phyloP scores from a whole-genome alignment of 2,329 filamentous ascomycete genomes.

The Dichotomopilus funicola region DNA sequence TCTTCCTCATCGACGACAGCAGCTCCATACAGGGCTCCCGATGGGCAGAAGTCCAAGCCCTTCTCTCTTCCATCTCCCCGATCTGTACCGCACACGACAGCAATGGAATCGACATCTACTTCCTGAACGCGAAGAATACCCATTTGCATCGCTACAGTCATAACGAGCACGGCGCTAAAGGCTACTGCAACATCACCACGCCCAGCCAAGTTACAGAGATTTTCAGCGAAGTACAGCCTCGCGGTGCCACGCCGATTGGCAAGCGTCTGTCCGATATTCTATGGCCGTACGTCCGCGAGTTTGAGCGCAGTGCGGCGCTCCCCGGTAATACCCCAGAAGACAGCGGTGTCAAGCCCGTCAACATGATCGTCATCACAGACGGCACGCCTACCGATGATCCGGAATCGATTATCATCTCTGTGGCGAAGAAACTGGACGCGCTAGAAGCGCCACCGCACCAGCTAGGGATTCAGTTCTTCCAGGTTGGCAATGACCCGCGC shows the following conservation, averaged over 20 bases:
- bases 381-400: conserved; percentile 75
- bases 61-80: conserved; percentile 67
- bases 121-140: conserved; percentile 60
- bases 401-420: conserved; percentile 58
- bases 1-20: conserved; percentile 91
- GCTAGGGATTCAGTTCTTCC: conserved; percentile 92
- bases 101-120: conserved; percentile 87
- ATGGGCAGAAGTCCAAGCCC: conserved; percentile 69
- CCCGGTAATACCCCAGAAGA: conserved; percentile 34
- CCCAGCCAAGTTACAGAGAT: conserved; percentile 56
- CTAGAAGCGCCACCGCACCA: conserved; percentile 70
- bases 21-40: conserved; percentile 71
- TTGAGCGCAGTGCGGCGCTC: conserved; percentile 35
- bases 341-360: conserved; percentile 42
- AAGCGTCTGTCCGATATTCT: conserved; percentile 65
- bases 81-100: conserved; percentile 73
- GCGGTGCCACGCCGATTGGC: conserved; percentile 68
- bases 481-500: conserved; percentile 67
- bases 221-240: conserved; percentile 61
- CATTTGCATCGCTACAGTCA: conserved; percentile 24
- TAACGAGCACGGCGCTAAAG: conserved; percentile 32
- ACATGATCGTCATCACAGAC: conserved; percentile 91
- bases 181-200: conserved; percentile 59
- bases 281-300: conserved; percentile 58
- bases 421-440: conserved; percentile 64